Conservation (phyloP, 495 filamentous ascomycete genomes). For the Arthonia radiata region DNA sequence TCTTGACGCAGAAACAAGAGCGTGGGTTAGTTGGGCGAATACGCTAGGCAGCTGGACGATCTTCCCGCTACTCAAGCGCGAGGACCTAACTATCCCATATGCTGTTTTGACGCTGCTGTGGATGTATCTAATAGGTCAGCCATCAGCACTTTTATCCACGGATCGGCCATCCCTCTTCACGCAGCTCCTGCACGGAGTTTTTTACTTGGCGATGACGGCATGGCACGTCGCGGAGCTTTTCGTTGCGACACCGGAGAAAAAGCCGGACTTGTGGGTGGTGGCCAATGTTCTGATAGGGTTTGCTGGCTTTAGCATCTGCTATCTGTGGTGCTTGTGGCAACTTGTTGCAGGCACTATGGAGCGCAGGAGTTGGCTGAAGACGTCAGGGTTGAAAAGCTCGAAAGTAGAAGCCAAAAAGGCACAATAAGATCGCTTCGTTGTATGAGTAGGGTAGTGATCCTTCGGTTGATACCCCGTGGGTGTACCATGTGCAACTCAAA, state of each 20-base stretch:
- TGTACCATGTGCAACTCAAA: too few species aligned
- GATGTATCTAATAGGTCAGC: constrained; percentile 72
- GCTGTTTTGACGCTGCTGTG: constrained; percentile 60
- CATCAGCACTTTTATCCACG: constrained; percentile 42
- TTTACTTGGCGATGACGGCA: constrained; percentile 48
- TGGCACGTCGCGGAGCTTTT: constrained; percentile 60
- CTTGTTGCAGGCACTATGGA: too few species aligned
- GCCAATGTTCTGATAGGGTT: constrained; percentile 67
- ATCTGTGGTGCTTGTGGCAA: constrained; percentile 64
- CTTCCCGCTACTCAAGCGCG: constrained; percentile 69
- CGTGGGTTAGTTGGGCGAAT: constrained; percentile 88
- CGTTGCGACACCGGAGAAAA: constrained; percentile 37
- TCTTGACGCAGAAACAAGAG: constrained; percentile 43
- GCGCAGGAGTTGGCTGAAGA: too few species aligned
- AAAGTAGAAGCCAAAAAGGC: too few species aligned
- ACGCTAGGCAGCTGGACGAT: constrained; percentile 80
- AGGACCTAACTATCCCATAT: constrained; percentile 67
- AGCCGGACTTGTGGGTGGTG: constrained; percentile 88
- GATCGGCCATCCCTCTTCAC: constrained; percentile 30
- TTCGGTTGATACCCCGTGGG: too few species aligned
- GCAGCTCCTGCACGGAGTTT: constrained; percentile 40
- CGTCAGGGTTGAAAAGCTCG: too few species aligned
- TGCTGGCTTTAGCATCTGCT: constrained; percentile 63
- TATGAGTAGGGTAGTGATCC: too few species aligned
- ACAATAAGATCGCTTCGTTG: too few species aligned